Base-by-base conservation (phyloP, 116 monocot species). In the Cymodocea nodosa region DNA sequence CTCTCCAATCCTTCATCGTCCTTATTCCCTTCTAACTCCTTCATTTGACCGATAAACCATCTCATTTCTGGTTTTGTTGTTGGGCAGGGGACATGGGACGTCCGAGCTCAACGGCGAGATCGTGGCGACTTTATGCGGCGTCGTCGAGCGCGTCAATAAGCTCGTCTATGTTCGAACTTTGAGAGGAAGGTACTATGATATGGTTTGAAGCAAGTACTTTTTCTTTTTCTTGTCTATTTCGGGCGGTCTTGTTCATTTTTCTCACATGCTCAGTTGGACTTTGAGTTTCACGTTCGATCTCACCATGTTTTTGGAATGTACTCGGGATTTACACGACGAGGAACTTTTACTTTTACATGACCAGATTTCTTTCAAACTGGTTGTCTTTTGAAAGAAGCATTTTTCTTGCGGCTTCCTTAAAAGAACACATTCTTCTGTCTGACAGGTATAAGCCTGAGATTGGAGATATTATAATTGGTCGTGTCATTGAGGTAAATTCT, bases 401-500 rank as follows among this genome's bases (percentile, higher is more conserved):
- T 30, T 30, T 30, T 30, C 3, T 44, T 44, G 12, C 0, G 44
- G 44, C 12, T 10, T 9, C 44, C 12, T 44, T 44, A 44, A 4
- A 1, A 44, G 12, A 44, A 44, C 11, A 10, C 44, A 44, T 9
- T 44, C 1, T 44, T 65, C 15, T n/a, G 74, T 23, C 61, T 66
- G 83, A 68, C 74, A 95, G 95, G 79, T 95, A 95, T 74, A 90
- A 90, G 62, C 95, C 95, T 18, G 95, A 95, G 70, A 77, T 84
- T 73, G 95, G 95, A 58, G 95, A 95, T 71, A 95, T 90, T 55
- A 95, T 95, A 56, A 85, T 95, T 50, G 95, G 95, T 2, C 87
- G 95, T 60, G 95, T 95, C 37, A 87, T 85, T 73, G 91, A 95
- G 87, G 95, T 95, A 2, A 18, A 35, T 23, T 11, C n/a, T 52